These are phyloP conservation scores for Pseudogymnoascus sp. DNA, from an alignment of 2,329 filamentous ascomycete species.

Conservation along the genomic window DNA sequence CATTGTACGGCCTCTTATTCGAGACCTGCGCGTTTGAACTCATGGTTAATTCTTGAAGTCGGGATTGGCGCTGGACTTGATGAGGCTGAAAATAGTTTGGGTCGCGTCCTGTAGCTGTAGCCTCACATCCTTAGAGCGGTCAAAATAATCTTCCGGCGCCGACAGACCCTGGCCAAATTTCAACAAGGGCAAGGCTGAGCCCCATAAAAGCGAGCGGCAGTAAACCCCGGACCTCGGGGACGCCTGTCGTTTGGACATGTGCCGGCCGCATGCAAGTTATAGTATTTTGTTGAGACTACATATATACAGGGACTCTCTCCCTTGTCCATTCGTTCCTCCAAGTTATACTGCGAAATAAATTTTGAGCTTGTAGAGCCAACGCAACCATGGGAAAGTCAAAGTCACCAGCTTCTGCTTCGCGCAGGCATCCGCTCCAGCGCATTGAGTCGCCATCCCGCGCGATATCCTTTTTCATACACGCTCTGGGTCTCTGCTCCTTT, in stretches of 20 bases:
- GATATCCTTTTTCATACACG: conserved; percentile 56
- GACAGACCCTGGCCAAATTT: neutral
- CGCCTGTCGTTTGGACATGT: conserved; percentile 7
- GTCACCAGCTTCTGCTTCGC: conserved; percentile 12
- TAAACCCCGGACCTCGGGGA: neutral
- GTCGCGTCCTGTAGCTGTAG: neutral
- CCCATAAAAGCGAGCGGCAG: neutral
- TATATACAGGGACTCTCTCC: neutral
- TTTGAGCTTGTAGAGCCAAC: neutral
- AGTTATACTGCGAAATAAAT: neutral
- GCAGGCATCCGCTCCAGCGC: conserved; percentile 55
- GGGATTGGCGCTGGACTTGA: neutral
- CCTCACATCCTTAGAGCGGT: neutral
- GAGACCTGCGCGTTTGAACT: neutral
- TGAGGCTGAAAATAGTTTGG: conserved; percentile 8
- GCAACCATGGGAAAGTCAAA: conserved; percentile 16
- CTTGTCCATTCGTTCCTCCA: neutral
- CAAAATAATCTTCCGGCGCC: neutral
- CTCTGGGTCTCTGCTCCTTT: conserved; percentile 46
- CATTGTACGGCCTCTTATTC: conserved; percentile 5
- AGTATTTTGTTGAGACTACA: neutral
- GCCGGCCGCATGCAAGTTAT: neutral
- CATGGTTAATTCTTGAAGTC: neutral
- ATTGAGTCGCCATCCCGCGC: conserved; percentile 57
- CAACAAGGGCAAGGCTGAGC: neutral